phyloP scores from a whole-genome alignment of 176 grass and related monocot genomes.

The Puccinellia tenuiflora region DNA sequence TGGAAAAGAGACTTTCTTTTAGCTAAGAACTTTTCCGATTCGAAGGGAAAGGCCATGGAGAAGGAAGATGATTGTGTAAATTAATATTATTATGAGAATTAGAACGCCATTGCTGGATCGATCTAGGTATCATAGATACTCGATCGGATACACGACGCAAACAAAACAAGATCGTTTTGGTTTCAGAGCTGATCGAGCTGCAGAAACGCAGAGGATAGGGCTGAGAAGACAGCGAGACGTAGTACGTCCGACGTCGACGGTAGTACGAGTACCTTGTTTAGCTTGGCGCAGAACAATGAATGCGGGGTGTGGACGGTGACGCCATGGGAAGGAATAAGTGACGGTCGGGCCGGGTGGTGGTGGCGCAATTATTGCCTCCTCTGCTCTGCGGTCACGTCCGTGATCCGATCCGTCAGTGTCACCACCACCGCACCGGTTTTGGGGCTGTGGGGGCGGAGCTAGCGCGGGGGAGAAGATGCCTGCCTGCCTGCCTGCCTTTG shows the following conservation, averaged over 20 bases:
- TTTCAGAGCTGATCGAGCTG: not conserved
- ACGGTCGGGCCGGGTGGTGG: not conserved
- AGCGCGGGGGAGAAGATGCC: not conserved
- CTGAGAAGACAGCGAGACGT: not conserved
- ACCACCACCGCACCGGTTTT: not conserved
- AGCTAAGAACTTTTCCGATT: not conserved
- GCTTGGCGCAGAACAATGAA: not conserved
- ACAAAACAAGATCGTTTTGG: not conserved
- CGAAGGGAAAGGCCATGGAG: not conserved
- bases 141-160: not conserved
- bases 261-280: not conserved
- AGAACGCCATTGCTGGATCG: not conserved
- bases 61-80: not conserved
- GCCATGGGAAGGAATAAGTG: not conserved
- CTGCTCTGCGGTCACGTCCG: not conserved
- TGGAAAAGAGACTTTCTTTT: not conserved
- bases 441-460: not conserved
- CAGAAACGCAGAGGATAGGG: not conserved
- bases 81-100: not conserved
- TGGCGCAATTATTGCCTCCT: not conserved
- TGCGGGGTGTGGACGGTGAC: not conserved
- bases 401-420: not conserved
- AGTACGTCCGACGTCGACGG: not conserved
- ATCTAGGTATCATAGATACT: not conserved
- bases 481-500: not conserved